A percentile compares a stretch with the other conserved stretches of the same genome.
phyloP scores from a whole-genome alignment of 352 stramenopile genomes.

The Globisporangium cystogenes region DNA sequence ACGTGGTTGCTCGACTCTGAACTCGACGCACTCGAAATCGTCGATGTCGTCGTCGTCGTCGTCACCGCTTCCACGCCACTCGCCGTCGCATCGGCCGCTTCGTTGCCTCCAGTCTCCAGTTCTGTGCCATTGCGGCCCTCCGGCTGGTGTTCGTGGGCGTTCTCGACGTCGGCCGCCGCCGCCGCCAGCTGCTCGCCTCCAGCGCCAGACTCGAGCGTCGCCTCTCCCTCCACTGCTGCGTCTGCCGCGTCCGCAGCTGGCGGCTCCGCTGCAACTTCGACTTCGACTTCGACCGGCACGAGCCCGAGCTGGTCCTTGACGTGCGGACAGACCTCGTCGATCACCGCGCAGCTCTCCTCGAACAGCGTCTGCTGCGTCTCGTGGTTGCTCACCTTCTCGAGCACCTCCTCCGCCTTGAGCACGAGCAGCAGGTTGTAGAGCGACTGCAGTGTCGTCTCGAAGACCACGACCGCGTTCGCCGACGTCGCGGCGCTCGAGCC shows the following conservation, averaged over 20 bases:
- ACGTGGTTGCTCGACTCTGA: not conserved
- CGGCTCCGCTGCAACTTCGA: constrained; percentile 1
- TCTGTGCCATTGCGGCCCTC: not conserved
- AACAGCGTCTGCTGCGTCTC: constrained; percentile 48
- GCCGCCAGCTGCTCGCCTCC: not conserved
- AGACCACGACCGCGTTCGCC: constrained; percentile 54
- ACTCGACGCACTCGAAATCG: not conserved
- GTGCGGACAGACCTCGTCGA: constrained; percentile 69
- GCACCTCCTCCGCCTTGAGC: constrained; percentile 69
- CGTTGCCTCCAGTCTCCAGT: not conserved
- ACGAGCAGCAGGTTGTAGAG: constrained; percentile 85
- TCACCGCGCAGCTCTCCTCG: constrained; percentile 64
- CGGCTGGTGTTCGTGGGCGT: no score
- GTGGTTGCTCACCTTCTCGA: constrained; percentile 43
- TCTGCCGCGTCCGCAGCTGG: no score
- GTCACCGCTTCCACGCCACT: not conserved
- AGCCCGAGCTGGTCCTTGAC: constrained; percentile 73
- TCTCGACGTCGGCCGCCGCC: not conserved
- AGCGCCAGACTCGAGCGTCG: not conserved
- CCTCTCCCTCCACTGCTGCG: not conserved
- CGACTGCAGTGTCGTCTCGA: constrained; percentile 82
- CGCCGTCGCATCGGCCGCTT: not conserved
- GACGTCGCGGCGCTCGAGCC: constrained; percentile 20
- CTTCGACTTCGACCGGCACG: constrained; percentile 26
- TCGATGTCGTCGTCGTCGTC: not conserved